phyloP scores from a whole-genome alignment of 345 rosid species.

The Nasturtium officinale region DNA sequence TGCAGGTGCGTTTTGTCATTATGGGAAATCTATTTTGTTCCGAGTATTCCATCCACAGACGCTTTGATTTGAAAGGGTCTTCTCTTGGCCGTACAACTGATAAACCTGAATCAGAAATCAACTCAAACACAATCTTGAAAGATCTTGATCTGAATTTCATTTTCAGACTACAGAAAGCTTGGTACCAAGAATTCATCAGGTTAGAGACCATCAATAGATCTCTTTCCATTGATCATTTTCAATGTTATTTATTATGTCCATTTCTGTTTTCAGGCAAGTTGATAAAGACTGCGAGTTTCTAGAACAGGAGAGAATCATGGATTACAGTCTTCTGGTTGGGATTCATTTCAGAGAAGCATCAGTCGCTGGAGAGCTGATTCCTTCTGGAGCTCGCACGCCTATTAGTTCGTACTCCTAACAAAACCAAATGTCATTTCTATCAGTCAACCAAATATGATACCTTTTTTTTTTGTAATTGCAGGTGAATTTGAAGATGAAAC shows the following conservation, averaged over 20 bases:
- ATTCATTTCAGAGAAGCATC: constrained; percentile 83
- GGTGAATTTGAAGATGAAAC: constrained; percentile 43
- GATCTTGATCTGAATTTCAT: constrained; percentile 89
- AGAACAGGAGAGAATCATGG: constrained; percentile 95
- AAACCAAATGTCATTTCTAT: not conserved
- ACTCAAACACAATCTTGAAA: constrained; percentile 78
- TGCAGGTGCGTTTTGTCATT: constrained; percentile 83
- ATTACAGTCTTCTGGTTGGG: constrained; percentile 89
- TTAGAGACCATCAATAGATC: constrained; percentile 32
- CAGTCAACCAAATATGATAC: not conserved
- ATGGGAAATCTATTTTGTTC: constrained; percentile 96
- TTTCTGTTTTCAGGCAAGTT: constrained; percentile 59
- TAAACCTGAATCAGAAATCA: constrained; percentile 77
- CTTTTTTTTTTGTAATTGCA: not conserved
- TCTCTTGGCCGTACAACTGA: constrained; percentile 88
- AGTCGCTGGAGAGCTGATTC: constrained; percentile 57
- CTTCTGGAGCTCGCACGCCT: constrained; percentile 57
- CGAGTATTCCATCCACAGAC: constrained; percentile 73
- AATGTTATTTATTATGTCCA: not conserved
- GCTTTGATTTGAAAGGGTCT: constrained; percentile 91
- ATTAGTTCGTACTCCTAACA: constrained; percentile 22
- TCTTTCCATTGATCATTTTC: not conserved
- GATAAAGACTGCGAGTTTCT: constrained; percentile 92
- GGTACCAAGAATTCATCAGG: constrained; percentile 94
- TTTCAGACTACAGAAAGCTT: constrained; percentile 76